A percentile compares a stretch with the other conserved stretches of the same genome.
Conservation (phyloP, 129 eudicot species). For the Lactuca sativa region DNA sequence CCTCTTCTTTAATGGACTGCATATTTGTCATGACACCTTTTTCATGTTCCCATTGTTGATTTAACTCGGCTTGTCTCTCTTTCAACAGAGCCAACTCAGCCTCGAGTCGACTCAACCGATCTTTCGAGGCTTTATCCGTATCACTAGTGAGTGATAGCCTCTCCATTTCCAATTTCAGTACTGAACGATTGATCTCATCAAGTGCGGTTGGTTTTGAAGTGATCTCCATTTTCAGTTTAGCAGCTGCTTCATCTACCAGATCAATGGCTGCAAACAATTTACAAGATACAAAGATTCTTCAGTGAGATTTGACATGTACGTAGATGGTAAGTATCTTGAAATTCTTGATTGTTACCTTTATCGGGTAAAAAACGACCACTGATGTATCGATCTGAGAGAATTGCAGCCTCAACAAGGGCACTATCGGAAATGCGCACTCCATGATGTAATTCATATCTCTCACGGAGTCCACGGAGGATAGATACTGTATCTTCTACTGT, state of each 20-base stretch:
- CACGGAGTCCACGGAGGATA: slow-evolving; percentile 91
- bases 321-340: neutral
- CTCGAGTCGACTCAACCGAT: slow-evolving; percentile 82
- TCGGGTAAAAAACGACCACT: slow-evolving; percentile 97
- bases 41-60: slow-evolving; percentile 95
- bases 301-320: slow-evolving; percentile 5
- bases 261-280: slow-evolving; percentile 70
- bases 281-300: slow-evolving; percentile 17
- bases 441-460: slow-evolving; percentile 93
- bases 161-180: slow-evolving; percentile 92
- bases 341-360: slow-evolving; percentile 58
- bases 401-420: slow-evolving; percentile 97
- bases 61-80: slow-evolving; percentile 69
- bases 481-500: slow-evolving; percentile 90
- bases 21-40: slow-evolving; percentile 83
- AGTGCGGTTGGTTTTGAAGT: slow-evolving; percentile 98
- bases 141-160: slow-evolving; percentile 89
- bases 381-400: slow-evolving; percentile 92
- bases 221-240: slow-evolving; percentile 97
- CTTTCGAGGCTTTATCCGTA: slow-evolving; percentile 90
- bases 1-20: slow-evolving; percentile 98
- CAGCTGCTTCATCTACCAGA: slow-evolving; percentile 98
- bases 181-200: slow-evolving; percentile 92
- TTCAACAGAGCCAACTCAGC: slow-evolving; percentile 79
- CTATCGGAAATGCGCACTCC: slow-evolving; percentile 95